Evolutionary conservation across 2,329 filamentous ascomycete species (phyloP), one percentile per base, ranked within the genome.

Genomic region (Aspergillus sp.): DNA sequence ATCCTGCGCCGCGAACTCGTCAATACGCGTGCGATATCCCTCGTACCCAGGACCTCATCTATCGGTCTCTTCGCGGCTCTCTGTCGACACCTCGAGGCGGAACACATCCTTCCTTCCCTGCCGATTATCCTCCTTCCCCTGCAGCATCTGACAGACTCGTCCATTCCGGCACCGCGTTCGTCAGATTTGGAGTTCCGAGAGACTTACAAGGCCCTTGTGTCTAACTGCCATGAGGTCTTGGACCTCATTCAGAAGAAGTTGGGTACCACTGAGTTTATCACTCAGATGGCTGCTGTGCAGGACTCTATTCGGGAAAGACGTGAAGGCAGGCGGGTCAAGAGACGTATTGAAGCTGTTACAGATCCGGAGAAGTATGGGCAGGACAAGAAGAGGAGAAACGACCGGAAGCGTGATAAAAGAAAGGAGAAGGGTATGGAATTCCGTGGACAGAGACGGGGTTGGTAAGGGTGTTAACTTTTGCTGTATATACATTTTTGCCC

Each of bases 261-360:
- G 45, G 93, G 91, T 37, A 88, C 86, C 2, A 80, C 83, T 1
- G 82, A 81, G 52, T 98, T 90, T 70, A 83, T 90, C n/a, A 76
- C 78, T 47, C 78, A 84, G 41, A 75, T 97, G 61, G 69, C 87
- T 35, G 78, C 79, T 37, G 88, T 94, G 5, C 82, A 88, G 51
- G 83, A 86, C 45, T 79, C 77, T 13, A 83, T 93, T n/a, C 81
- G 80, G 61, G 77, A 79, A 54, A 82, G 85, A 60, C 77, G 93
- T 56, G 82, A 88, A 63, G 81, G 83, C 60, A 76, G 94, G 54
- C 82, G 85, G 46, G 81, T 78, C 54, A 98, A 98, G 80, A 81
- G 93, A 60, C 88, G 88, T 70, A 88, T 97, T 54, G 90, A 94
- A 64, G 88, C 88, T 9, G 83, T 98, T 20, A 80, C 80, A 44